phyloP scores from a whole-genome alignment of 768 basidiomycete genomes.

The Collybia sp. region DNA sequence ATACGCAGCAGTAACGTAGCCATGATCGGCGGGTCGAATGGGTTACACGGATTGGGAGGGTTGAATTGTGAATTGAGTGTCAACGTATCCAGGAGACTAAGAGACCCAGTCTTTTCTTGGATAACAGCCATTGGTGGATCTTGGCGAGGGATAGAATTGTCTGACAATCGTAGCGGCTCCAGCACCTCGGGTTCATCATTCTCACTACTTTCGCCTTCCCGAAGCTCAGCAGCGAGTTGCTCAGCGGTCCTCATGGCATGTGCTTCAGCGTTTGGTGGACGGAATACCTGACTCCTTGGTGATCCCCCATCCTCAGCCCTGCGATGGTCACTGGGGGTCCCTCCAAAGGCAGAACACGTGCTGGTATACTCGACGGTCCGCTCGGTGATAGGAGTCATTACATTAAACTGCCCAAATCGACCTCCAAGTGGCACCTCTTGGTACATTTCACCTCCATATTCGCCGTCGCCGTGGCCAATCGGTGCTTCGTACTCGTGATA shows the following conservation, averaged over 20 bases:
- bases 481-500: conserved; percentile 29
- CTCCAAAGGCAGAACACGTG: conserved; percentile 32
- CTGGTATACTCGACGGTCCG: conserved; percentile 82
- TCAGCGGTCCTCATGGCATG: conserved; percentile 51
- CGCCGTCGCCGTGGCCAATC: conserved; percentile 15
- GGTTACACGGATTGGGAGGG: conserved; percentile 86
- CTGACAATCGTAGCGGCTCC: conserved; percentile 24
- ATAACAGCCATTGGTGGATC: conserved; percentile 25
- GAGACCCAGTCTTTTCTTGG: conserved; percentile 58
- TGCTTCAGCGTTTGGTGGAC: conserved; percentile 28
- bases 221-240: conserved; percentile 46
- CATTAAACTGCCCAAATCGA: conserved; percentile 77
- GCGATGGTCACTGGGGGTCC: conserved; percentile 35
- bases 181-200: conserved; percentile 23
- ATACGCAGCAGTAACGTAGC: conserved; percentile 59
- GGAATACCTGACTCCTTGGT: conserved; percentile 18
- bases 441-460: conserved; percentile 35
- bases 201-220: conserved; percentile 25
- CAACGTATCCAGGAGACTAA: conserved; percentile 64
- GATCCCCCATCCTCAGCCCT: conserved; percentile 14
- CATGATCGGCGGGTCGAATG: conserved; percentile 67
- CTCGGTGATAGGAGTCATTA: conserved; percentile 98
- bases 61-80: conserved; percentile 59
- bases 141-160: conserved; percentile 14
- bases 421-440: conserved; percentile 60